Conservation (phyloP, 768 basidiomycete species). For the Mycena alexandri region DNA sequence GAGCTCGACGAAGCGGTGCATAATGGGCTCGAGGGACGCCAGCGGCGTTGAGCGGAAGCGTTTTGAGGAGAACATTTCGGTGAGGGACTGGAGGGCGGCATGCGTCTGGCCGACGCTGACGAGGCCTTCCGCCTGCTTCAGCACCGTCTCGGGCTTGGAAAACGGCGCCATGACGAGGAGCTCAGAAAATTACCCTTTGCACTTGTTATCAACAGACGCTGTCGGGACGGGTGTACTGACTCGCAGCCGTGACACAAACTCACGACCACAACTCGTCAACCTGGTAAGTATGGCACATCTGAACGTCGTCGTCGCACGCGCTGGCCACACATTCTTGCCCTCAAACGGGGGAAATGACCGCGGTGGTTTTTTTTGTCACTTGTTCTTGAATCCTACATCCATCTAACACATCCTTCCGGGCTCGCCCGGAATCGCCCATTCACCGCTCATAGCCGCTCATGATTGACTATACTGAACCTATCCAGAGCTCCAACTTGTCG, state of each 20-base stretch:
- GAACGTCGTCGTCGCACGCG: too few relatives aligned
- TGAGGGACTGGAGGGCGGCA: constrained; percentile 89
- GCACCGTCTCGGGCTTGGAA: constrained; percentile 89
- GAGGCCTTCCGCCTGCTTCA: constrained; percentile 95
- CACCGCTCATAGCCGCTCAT: too few relatives aligned
- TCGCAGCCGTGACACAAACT: background rate
- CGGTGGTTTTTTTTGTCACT: too few relatives aligned
- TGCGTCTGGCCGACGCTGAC: constrained; percentile 92
- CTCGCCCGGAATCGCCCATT: too few relatives aligned
- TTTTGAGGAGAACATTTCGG: constrained; percentile 94
- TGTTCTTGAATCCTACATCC: too few relatives aligned
- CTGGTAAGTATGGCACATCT: too few relatives aligned
- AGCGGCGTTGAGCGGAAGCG: constrained; percentile 94
- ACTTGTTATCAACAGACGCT: background rate
- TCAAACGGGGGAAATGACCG: too few relatives aligned
- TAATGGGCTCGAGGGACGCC: constrained; percentile 92
- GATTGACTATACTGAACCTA: too few relatives aligned
- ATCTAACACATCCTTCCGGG: too few relatives aligned
- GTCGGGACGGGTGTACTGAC: constrained; percentile 1
- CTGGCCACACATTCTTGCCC: too few relatives aligned
- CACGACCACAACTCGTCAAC: too few relatives aligned
- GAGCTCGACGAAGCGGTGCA: constrained; percentile 95
- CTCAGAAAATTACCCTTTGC: constrained; percentile 14
- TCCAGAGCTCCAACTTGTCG: too few relatives aligned
- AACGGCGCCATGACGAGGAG: constrained; percentile 80